A percentile compares a stretch with the other conserved stretches of the same genome.
Evolutionary conservation across 768 basidiomycete genomes (phyloP).

Genomic region (Suillus cothurnatus): DNA sequence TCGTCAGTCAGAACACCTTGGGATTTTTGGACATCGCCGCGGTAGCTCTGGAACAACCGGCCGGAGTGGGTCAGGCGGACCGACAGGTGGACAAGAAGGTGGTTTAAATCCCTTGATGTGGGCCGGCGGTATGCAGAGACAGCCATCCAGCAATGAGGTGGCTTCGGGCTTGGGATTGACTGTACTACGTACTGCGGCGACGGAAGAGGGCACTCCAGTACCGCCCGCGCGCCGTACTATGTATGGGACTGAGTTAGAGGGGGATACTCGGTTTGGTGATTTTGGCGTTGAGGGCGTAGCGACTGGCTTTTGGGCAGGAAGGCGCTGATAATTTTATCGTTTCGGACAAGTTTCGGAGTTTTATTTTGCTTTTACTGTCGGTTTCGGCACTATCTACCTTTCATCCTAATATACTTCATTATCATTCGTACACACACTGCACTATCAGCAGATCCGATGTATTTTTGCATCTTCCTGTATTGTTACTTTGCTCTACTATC

Average conservation of each 20-base stretch:
- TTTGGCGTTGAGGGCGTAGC: slow-evolving; percentile 80
- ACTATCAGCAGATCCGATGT: slow-evolving; percentile 4
- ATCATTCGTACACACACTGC: not conserved
- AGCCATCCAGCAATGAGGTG: slow-evolving; percentile 47
- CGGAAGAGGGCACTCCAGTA: slow-evolving; percentile 43
- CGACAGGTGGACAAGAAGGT: slow-evolving; percentile 29
- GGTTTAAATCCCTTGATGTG: slow-evolving; percentile 38
- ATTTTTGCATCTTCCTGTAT: slow-evolving; percentile 1
- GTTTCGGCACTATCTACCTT: slow-evolving; percentile 8
- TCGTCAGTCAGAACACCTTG: slow-evolving; percentile 35
- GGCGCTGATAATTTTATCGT: slow-evolving; percentile 33
- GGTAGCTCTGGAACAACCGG: slow-evolving; percentile 39
- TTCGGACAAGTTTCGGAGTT: not conserved
- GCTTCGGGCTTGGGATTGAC: slow-evolving; percentile 47
- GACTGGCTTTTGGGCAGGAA: slow-evolving; percentile 67
- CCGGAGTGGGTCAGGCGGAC: slow-evolving; percentile 29
- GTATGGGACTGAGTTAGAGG: slow-evolving; percentile 84
- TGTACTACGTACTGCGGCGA: slow-evolving; percentile 38
- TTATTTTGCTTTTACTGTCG: not conserved
- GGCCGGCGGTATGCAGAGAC: slow-evolving; percentile 29
- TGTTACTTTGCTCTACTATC: not conserved
- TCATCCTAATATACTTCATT: slow-evolving; percentile 4
- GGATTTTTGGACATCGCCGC: slow-evolving; percentile 35
- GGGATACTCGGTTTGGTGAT: slow-evolving; percentile 82
- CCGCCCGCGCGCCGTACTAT: slow-evolving; percentile 66